phyloP scores from a whole-genome alignment of 345 rosid species.

The Ceriops tagal region DNA sequence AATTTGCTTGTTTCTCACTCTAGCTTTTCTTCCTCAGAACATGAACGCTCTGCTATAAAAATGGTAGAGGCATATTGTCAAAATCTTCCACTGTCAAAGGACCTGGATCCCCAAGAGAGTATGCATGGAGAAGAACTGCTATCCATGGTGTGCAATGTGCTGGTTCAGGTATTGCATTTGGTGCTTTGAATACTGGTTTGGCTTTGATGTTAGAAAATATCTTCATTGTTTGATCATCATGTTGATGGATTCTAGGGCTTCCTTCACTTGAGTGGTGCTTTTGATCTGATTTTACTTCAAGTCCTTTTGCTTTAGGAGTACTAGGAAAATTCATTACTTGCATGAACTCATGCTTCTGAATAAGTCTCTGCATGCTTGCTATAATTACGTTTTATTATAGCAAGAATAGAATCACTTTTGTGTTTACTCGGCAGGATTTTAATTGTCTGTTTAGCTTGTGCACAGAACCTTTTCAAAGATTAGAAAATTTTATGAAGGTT shows the following conservation, averaged over 20 bases:
- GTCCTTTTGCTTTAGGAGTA: no score
- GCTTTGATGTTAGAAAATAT: background rate
- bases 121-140: constrained; percentile 94
- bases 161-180: constrained; percentile 70
- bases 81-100: constrained; percentile 78
- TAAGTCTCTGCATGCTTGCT: no score
- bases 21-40: constrained; percentile 40
- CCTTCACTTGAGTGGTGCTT: no score
- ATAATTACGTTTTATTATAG: no score
- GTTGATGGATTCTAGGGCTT: background rate
- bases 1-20: constrained; percentile 17
- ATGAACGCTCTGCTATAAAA: constrained; percentile 52
- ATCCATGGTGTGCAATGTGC: constrained; percentile 59
- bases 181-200: background rate
- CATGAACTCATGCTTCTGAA: no score
- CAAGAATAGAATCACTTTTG: no score
- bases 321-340: no score
- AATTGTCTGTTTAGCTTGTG: no score
- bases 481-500: no score
- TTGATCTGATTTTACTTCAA: no score
- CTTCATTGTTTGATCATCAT: background rate
- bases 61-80: constrained; percentile 69
- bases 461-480: no score
- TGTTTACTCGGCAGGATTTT: no score
- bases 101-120: constrained; percentile 86